Conservation (phyloP, 129 eudicot genomes). For the Centrapalus pauciflorus region DNA sequence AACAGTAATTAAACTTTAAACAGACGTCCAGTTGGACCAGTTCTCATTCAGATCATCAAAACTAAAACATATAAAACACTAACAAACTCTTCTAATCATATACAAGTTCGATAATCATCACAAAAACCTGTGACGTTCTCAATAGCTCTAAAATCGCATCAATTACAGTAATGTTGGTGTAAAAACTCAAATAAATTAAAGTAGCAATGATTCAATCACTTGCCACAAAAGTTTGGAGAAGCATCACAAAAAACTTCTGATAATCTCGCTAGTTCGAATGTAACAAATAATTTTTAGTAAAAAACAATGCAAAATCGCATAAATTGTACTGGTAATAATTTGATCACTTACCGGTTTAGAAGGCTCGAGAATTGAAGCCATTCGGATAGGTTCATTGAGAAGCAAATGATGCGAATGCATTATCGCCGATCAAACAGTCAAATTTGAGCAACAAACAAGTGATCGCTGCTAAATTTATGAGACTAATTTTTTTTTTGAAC, state of each 20-base stretch:
- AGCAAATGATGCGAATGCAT: slow-evolving; percentile 63
- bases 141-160: background rate
- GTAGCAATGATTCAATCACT: too few species aligned
- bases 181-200: background rate
- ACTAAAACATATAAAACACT: background rate
- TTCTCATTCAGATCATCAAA: too few species aligned
- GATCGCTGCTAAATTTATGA: too few species aligned
- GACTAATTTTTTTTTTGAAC: too few species aligned
- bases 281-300: too few species aligned
- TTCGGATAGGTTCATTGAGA: slow-evolving; percentile 61
- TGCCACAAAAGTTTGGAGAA: too few species aligned
- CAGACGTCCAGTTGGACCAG: too few species aligned
- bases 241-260: too few species aligned
- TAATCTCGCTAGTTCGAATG: too few species aligned
- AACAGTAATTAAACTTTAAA: slow-evolving; percentile 10
- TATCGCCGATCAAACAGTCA: background rate
- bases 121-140: background rate
- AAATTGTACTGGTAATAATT: background rate
- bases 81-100: background rate
- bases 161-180: background rate
- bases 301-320: too few species aligned
- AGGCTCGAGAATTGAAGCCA: slow-evolving; percentile 76
- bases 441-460: background rate
- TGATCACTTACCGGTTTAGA: slow-evolving; percentile 50
- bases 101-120: background rate